Evolutionary conservation across 768 basidiomycete genomes (phyloP).

Genomic region (Dioszegia aurantiaca): DNA sequence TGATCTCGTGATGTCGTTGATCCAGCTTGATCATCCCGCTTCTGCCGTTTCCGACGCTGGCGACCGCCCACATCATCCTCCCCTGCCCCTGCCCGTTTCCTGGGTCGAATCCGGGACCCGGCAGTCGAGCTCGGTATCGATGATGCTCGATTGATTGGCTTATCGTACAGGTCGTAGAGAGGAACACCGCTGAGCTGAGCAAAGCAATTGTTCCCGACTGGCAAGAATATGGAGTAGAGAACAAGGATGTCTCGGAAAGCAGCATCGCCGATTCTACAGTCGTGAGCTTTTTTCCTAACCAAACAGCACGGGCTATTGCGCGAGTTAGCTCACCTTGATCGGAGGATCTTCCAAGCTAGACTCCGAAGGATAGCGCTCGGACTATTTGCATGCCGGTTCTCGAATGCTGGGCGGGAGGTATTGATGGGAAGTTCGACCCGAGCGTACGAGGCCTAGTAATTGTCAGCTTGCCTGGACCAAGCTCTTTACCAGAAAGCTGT

Average conservation of each 20-base stretch:
- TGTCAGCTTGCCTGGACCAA: too few species aligned
- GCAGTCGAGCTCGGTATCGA: not conserved
- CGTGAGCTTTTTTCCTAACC: not conserved
- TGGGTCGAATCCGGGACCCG: not conserved
- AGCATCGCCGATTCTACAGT: constrained; percentile 68
- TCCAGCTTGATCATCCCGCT: not conserved
- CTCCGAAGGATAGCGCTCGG: constrained; percentile 31
- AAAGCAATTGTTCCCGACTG: constrained; percentile 76
- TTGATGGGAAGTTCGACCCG: constrained; percentile 31
- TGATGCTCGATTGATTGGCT: constrained; percentile 21
- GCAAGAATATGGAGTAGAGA: constrained; percentile 69
- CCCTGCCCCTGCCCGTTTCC: not conserved
- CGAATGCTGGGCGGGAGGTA: constrained; percentile 34
- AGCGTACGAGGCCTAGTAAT: not conserved
- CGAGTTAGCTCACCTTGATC: constrained; percentile 10
- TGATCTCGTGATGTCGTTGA: too few species aligned
- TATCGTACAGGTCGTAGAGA: constrained; percentile 56
- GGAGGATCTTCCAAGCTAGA: constrained; percentile 32
- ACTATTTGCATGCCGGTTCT: constrained; percentile 41
- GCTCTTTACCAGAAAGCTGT: too few species aligned
- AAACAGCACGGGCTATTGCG: not conserved
- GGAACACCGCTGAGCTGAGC: constrained; percentile 78
- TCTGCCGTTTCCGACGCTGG: not conserved
- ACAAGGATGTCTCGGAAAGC: constrained; percentile 75
- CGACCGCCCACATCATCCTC: not conserved